Conservation (phyloP, 805 yeast species). For the Metschnikowia kofuensis region DNA sequence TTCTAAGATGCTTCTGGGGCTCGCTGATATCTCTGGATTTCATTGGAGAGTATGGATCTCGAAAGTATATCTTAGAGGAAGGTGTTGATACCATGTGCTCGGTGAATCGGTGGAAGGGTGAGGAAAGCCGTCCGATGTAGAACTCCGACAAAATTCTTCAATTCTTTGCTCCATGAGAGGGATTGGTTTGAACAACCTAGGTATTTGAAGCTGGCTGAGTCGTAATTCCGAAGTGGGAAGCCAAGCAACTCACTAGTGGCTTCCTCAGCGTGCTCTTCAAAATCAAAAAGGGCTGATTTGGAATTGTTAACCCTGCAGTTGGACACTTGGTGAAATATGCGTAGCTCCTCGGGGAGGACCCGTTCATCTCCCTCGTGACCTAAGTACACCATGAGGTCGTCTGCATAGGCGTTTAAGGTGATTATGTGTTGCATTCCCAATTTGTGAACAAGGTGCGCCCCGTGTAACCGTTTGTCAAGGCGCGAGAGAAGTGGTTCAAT, state of each 20-base stretch:
- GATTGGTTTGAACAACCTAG: background rate
- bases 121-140: background rate
- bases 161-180: background rate
- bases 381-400: slow-evolving; percentile 2
- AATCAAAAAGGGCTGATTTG: background rate
- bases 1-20: background rate
- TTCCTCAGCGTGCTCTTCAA: background rate
- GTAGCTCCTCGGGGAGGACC: background rate
- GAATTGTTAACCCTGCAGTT: background rate
- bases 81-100: background rate
- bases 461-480: background rate
- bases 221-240: background rate
- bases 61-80: background rate
- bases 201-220: background rate
- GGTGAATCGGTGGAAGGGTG: background rate
- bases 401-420: background rate
- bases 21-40: background rate
- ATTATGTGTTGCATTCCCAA: background rate
- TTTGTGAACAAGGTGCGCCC: background rate
- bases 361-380: background rate
- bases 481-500: background rate
- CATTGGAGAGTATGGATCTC: background rate
- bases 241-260: background rate
- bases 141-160: background rate
- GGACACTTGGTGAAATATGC: background rate